These are phyloP conservation scores for Thelonectria rubi DNA, from an alignment of 2,329 filamentous ascomycete species.

Conservation along the genomic window DNA sequence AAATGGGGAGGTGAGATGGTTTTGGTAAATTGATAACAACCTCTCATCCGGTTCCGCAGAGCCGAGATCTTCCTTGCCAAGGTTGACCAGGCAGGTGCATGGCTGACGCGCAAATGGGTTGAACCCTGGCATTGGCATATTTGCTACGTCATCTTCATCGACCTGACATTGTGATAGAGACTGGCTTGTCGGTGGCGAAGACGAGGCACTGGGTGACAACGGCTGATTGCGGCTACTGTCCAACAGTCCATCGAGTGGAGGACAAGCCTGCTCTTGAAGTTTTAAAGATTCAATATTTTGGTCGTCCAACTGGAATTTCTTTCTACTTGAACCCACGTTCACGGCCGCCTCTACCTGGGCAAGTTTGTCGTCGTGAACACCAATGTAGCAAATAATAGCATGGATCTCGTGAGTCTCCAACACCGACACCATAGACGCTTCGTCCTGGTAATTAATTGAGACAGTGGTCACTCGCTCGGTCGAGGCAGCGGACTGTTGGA, in stretches of 20 bases:
- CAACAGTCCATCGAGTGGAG: background rate
- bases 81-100: slow-evolving; percentile 8
- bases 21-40: slow-evolving; percentile 21
- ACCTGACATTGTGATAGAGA: background rate
- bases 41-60: slow-evolving; percentile 24
- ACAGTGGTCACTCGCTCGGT: background rate
- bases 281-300: background rate
- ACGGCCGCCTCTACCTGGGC: slow-evolving; percentile 9
- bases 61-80: slow-evolving; percentile 8
- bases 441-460: slow-evolving; percentile 1
- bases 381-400: slow-evolving; percentile 13
- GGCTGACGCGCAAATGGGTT: slow-evolving; percentile 1
- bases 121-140: slow-evolving; percentile 11
- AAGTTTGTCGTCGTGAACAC: slow-evolving; percentile 12
- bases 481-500: background rate
- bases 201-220: background rate
- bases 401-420: slow-evolving; percentile 6
- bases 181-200: background rate
- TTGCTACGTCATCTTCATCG: background rate
- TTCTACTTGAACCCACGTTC: slow-evolving; percentile 2
- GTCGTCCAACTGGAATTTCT: background rate
- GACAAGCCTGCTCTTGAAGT: background rate
- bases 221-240: background rate
- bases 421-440: background rate
- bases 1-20: slow-evolving; percentile 18